phyloP scores from a whole-genome alignment of 192 early-diverging fungal species.

The Gorgonomyces haynaldii region DNA sequence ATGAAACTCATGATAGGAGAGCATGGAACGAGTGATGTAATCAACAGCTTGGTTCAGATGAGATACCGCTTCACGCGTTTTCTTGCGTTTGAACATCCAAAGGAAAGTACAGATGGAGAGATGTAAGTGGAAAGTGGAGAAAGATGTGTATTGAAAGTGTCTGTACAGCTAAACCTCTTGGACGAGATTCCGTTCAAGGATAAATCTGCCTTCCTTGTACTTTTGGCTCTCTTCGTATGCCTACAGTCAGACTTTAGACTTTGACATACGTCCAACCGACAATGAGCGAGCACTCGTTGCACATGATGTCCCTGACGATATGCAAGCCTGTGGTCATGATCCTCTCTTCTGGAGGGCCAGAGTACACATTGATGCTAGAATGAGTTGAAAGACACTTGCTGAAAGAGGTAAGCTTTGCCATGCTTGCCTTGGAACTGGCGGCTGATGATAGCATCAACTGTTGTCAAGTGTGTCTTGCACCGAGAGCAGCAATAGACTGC shows the following conservation, averaged over 20 bases:
- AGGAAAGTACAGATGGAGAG: not conserved
- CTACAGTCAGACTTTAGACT: conserved; percentile 18
- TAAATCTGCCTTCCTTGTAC: conserved; percentile 72
- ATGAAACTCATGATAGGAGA: not conserved
- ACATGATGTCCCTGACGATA: conserved; percentile 57
- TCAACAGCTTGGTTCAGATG: not conserved
- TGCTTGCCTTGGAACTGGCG: conserved; percentile 48
- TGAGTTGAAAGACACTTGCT: conserved; percentile 29
- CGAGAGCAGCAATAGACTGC: conserved; percentile 10
- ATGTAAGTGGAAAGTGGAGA: not conserved
- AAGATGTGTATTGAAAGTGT: not conserved
- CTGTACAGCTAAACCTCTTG: conserved; percentile 18
- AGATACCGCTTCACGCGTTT: too few relatives aligned
- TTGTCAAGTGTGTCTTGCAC: conserved; percentile 20
- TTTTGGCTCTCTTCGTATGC: conserved; percentile 52
- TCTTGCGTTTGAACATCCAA: too few relatives aligned
- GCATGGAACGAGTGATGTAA: not conserved
- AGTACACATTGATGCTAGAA: conserved; percentile 40
- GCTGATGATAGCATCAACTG: conserved; percentile 10
- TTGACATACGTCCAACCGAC: conserved; percentile 57
- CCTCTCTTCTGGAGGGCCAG: conserved; percentile 41
- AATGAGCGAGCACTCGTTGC: conserved; percentile 34
- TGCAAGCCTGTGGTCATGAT: conserved; percentile 67
- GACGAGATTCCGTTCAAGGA: conserved; percentile 52
- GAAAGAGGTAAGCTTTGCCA: conserved; percentile 58